phyloP scores from a whole-genome alignment of 1,139 yeast genomes.

The Pichia sp. region DNA sequence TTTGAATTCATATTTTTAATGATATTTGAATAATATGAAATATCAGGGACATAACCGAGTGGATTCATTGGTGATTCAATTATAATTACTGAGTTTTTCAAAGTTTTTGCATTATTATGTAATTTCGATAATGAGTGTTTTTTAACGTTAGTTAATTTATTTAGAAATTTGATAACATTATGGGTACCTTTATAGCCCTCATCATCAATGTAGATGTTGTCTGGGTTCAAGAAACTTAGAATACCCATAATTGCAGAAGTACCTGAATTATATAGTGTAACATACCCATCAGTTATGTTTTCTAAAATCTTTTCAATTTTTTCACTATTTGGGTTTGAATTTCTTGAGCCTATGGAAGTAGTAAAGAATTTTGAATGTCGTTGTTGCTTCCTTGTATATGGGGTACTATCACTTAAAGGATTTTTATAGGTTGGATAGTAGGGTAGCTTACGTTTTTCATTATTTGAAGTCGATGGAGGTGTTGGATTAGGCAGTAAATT shows the following conservation, averaged over 20 bases:
- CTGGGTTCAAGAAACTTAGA: slow-evolving; percentile 65
- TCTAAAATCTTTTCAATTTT: slow-evolving; percentile 67
- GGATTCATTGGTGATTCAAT: slow-evolving; percentile 90
- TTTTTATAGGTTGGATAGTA: slow-evolving; percentile 24
- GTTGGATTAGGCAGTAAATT: not conserved
- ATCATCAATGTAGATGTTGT: slow-evolving; percentile 61
- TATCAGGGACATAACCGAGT: slow-evolving; percentile 61
- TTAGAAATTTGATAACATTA: slow-evolving; percentile 58
- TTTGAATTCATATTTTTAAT: slow-evolving; percentile 47
- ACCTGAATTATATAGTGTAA: slow-evolving; percentile 73
- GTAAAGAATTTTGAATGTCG: slow-evolving; percentile 21
- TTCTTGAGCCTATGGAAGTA: slow-evolving; percentile 55
- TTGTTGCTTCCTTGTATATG: slow-evolving; percentile 10
- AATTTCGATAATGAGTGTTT: slow-evolving; percentile 45
- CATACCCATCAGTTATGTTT: slow-evolving; percentile 50
- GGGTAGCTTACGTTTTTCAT: slow-evolving; percentile 14
- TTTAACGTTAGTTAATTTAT: slow-evolving; percentile 55
- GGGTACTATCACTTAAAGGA: slow-evolving; percentile 21
- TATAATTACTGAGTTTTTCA: slow-evolving; percentile 69
- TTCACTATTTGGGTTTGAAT: slow-evolving; percentile 62
- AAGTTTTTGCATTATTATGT: slow-evolving; percentile 24
- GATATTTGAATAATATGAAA: slow-evolving; percentile 51
- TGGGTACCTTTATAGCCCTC: slow-evolving; percentile 78
- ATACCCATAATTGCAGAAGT: slow-evolving; percentile 77
- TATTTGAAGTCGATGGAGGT: not conserved